Conservation (phyloP, 345 rosid genomes). For the Iberis pinnata region DNA sequence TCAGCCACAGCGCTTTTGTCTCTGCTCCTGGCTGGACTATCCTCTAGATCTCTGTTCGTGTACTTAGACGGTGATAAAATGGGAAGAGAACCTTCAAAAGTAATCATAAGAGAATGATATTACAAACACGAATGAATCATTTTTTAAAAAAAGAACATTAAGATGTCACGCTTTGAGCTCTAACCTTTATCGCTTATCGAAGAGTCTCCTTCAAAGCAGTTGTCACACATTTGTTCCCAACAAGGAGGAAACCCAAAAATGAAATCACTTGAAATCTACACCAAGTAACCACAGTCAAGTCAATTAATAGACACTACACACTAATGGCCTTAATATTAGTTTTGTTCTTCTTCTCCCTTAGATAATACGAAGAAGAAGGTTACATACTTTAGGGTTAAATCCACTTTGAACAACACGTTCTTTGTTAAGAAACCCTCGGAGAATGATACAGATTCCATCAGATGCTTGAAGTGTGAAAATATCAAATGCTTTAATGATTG, state of each 20-base stretch:
- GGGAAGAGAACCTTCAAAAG: conserved; percentile 18
- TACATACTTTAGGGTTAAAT: conserved; percentile 50
- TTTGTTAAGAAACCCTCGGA: conserved; percentile 55
- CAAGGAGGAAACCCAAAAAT: conserved; percentile 67
- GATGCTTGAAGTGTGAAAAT: conserved; percentile 59
- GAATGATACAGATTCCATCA: conserved; percentile 47
- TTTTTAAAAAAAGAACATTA: too few relatives aligned
- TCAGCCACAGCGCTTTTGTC: conserved; percentile 1
- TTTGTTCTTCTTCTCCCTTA: neutral
- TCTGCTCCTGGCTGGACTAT: conserved; percentile 3
- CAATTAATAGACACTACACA: neutral
- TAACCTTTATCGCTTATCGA: conserved; percentile 23
- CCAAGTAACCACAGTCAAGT: neutral
- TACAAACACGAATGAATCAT: neutral
- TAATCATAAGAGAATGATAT: neutral
- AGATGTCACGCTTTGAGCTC: neutral
- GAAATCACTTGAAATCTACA: conserved; percentile 55
- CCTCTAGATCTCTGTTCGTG: neutral
- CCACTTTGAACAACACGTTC: conserved; percentile 43
- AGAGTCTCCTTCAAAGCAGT: conserved; percentile 26
- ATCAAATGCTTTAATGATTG: conserved; percentile 52
- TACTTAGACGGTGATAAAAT: conserved; percentile 23
- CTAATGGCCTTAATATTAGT: too few relatives aligned
- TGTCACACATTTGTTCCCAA: conserved; percentile 51
- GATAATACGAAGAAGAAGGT: neutral